These are phyloP conservation scores for Candida sojae DNA, from an alignment of 1,139 yeast genomes.

Conservation along the genomic window DNA sequence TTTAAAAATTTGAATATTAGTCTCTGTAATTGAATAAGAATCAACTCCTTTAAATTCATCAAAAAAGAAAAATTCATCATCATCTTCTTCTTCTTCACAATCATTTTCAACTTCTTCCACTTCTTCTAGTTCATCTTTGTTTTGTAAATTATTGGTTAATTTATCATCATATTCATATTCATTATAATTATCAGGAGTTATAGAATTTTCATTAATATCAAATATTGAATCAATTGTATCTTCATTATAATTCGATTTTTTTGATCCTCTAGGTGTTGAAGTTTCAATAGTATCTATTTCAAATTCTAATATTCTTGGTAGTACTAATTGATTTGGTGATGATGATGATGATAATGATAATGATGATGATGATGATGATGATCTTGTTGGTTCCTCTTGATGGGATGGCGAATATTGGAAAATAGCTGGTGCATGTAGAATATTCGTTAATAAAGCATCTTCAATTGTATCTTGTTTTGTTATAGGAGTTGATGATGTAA, in stretches of 20 bases:
- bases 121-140: background rate
- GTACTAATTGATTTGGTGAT: background rate
- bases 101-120: background rate
- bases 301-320: constrained; percentile 4
- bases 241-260: background rate
- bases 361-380: background rate
- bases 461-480: background rate
- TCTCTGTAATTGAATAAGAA: constrained; percentile 14
- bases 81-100: background rate
- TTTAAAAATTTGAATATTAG: constrained; percentile 22
- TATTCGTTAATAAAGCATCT: background rate
- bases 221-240: constrained; percentile 1
- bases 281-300: constrained; percentile 8
- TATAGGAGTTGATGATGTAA: background rate
- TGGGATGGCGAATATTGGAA: background rate
- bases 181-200: background rate
- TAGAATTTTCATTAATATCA: background rate
- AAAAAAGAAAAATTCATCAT: background rate
- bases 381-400: background rate
- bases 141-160: background rate
- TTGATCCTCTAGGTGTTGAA: constrained; percentile 5
- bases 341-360: background rate
- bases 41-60: constrained; percentile 7
- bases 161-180: background rate
- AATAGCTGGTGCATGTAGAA: background rate